Conservation (phyloP, 2,329 filamentous ascomycete species). For the Amauroascus niger region DNA sequence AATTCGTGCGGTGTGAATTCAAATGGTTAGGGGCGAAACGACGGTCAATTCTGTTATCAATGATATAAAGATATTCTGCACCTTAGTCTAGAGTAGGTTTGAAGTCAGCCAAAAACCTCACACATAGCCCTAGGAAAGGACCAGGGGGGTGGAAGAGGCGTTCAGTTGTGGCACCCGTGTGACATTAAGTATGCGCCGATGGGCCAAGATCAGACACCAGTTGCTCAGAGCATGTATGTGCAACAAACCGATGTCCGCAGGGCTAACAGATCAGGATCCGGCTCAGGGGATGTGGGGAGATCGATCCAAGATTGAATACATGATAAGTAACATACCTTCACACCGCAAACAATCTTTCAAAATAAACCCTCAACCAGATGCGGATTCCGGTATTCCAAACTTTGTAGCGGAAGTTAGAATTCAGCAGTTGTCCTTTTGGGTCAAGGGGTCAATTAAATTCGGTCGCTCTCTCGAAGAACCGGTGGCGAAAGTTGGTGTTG, state of each 20-base stretch:
- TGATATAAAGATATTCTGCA: background rate
- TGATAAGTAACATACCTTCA: conserved; percentile 3
- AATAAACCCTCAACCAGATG: background rate
- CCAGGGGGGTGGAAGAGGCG: conserved; percentile 11
- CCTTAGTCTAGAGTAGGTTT: background rate
- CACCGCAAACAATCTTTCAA: conserved; percentile 7
- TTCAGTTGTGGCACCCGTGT: conserved; percentile 12
- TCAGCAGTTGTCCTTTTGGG: background rate
- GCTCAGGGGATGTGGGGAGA: conserved; percentile 8
- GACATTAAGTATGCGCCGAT: conserved; percentile 12
- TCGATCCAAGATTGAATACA: background rate
- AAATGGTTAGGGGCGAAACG: no score
- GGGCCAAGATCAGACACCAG: background rate
- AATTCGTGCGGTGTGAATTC: no score
- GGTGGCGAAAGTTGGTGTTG: conserved; percentile 4
- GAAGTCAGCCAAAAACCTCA: background rate
- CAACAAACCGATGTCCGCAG: conserved; percentile 3
- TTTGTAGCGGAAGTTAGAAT: background rate
- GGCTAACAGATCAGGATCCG: conserved; percentile 6
- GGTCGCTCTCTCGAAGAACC: background rate
- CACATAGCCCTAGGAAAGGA: background rate
- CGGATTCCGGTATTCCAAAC: background rate
- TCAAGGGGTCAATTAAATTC: background rate
- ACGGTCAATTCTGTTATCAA: background rate
- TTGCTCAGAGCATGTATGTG: conserved; percentile 2